A percentile compares a stretch with the other conserved stretches of the same genome.
Evolutionary conservation across 2,329 filamentous ascomycete genomes (phyloP).

Genomic region (Fusarium sp.): DNA sequence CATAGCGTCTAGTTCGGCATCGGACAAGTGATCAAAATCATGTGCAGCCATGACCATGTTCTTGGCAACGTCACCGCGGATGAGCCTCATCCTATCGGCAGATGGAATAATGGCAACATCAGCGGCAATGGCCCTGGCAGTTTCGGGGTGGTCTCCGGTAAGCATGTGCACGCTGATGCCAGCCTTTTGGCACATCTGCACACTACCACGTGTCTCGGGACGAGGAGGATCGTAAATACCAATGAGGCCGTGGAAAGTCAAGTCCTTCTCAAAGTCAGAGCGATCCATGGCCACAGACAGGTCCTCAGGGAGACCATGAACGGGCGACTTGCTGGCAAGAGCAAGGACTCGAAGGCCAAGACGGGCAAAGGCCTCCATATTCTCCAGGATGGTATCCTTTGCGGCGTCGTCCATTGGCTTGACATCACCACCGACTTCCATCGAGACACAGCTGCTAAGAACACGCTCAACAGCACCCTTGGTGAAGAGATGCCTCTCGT

Average conservation of each 20-base stretch:
- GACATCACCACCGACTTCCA: slow-evolving; percentile 52
- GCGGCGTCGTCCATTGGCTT: slow-evolving; percentile 47
- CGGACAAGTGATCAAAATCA: slow-evolving; percentile 68
- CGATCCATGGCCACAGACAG: slow-evolving; percentile 29
- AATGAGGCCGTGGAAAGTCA: slow-evolving; percentile 69
- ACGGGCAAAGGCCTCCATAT: slow-evolving; percentile 71
- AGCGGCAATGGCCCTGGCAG: slow-evolving; percentile 65
- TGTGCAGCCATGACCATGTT: slow-evolving; percentile 68
- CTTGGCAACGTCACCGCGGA: slow-evolving; percentile 60
- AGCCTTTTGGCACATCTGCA: slow-evolving; percentile 63
- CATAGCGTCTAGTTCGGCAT: slow-evolving; percentile 68
- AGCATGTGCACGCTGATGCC: slow-evolving; percentile 71
- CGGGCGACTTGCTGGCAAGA: slow-evolving; percentile 53
- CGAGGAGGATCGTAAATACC: slow-evolving; percentile 74
- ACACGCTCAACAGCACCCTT: slow-evolving; percentile 73
- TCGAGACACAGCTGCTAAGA: slow-evolving; percentile 63
- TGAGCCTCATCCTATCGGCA: slow-evolving; percentile 46
- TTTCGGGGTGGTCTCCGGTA: slow-evolving; percentile 69
- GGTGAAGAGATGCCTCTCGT: slow-evolving; percentile 60
- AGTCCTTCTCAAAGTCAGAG: slow-evolving; percentile 56
- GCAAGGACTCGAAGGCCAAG: slow-evolving; percentile 72
- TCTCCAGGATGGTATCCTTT: slow-evolving; percentile 63
- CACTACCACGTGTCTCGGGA: slow-evolving; percentile 63
- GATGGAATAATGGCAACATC: slow-evolving; percentile 66
- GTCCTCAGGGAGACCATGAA: slow-evolving; percentile 32